Conservation (phyloP, 306 rosid genomes). For the Cucurbita moschata region DNA sequence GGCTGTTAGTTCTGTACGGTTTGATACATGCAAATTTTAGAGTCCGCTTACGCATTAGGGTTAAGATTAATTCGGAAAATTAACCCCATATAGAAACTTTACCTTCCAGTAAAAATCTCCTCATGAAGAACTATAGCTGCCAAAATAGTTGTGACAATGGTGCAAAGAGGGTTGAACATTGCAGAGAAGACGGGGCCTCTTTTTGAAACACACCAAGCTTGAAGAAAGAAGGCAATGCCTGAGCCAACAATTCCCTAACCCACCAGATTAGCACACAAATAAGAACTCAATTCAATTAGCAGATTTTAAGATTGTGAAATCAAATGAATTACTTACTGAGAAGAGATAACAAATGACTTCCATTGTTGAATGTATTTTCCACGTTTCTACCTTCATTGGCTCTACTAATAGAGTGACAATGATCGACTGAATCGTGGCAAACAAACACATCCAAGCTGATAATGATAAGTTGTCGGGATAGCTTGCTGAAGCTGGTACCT, state of each 20-base stretch:
- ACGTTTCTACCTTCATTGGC: slow-evolving; percentile 12
- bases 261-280: background rate
- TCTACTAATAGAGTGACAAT: slow-evolving; percentile 15
- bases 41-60: no score
- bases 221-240: slow-evolving; percentile 21
- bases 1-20: no score
- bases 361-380: slow-evolving; percentile 26
- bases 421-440: slow-evolving; percentile 28
- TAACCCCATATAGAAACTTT: background rate
- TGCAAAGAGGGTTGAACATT: slow-evolving; percentile 33
- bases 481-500: slow-evolving; percentile 38
- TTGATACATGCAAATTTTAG: no score
- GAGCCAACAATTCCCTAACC: slow-evolving; percentile 41
- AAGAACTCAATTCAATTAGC: background rate
- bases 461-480: slow-evolving; percentile 33
- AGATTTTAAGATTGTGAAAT: no score
- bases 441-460: slow-evolving; percentile 50
- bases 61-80: no score
- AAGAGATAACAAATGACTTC: slow-evolving; percentile 10
- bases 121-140: slow-evolving; percentile 40
- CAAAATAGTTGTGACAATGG: slow-evolving; percentile 24
- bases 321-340: background rate
- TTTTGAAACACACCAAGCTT: slow-evolving; percentile 47
- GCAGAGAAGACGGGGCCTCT: slow-evolving; percentile 40
- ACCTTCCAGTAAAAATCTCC: slow-evolving; percentile 21